Evolutionary conservation across 2,329 filamentous ascomycete genomes (phyloP), one percentile per base, ranked within the genome.

Genomic region (Knufia fluminis): DNA sequence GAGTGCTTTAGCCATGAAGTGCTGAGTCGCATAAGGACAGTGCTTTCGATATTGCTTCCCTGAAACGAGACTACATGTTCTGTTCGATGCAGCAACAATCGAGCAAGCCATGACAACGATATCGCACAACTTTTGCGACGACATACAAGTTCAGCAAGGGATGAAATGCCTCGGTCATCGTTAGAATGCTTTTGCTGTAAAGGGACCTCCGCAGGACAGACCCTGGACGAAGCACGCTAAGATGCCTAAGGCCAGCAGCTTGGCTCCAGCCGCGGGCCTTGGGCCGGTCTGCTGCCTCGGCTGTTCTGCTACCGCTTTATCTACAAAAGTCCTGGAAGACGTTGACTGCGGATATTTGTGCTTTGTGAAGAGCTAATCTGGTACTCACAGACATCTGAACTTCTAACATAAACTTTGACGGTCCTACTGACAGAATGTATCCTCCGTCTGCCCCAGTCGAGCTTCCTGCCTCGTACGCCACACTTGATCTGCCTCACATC

Each of bases 401-500:
- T 22, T 8, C 4, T n/a, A 24, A 6, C 4, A 20, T 31, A 28
- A 16, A 20, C 14, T 28, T 32, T 32, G 39, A 20, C 22, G 16
- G 10, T 14, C 6, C 16, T 36, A 14, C 10, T 36, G 33, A 36
- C 36, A 49, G n/a, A 12, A 49, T 49, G 46, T 43, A 49, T 49
- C 46, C 46, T 22, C 46, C 46, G 16, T 49, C 46, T 19, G 46
- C 49, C 14, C 51, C 55, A 9, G 36, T 57, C 24, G 48, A 52
- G 35, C 57, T 64, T n/a, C 66, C 66, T 12, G 46, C 54, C 1
- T 67, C 66, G 17, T 69, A 69, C 49, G 59, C 65, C 46, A 56
- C 57, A 9, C 60, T 68, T 3, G 46, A 57, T 14, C 22, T 45
- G 4, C 48, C 59, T 4, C 60, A 68, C 47, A 62, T 70, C 55